Percentiles rank a stretch among this genome's conserved stretches.
These are phyloP conservation scores for Phialophora verrucosa DNA, from an alignment of 2,329 filamentous ascomycete genomes.

Conservation along the genomic window DNA sequence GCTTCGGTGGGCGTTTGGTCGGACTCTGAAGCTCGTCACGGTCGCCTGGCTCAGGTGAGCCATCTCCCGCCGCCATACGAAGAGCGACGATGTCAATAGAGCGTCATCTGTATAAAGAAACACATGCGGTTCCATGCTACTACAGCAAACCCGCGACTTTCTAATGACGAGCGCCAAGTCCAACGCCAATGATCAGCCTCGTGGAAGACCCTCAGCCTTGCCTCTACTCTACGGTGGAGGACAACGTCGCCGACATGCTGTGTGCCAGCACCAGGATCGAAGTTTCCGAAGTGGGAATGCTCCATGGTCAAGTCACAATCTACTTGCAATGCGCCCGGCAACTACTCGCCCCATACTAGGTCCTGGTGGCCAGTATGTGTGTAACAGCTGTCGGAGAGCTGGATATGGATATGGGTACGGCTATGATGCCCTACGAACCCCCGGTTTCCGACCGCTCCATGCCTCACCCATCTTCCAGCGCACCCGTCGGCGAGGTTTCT, in stretches of 20 bases:
- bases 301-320: neutral
- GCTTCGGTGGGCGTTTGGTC: slow-evolving; percentile 8
- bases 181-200: neutral
- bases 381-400: slow-evolving; percentile 44
- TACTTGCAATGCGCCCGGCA: slow-evolving; percentile 19
- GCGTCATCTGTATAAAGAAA: slow-evolving; percentile 25
- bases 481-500: slow-evolving; percentile 66
- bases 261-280: neutral
- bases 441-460: slow-evolving; percentile 46
- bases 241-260: neutral
- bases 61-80: slow-evolving; percentile 41
- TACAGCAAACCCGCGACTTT: slow-evolving; percentile 1
- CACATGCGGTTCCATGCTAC: neutral
- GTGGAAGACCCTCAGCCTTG: slow-evolving; percentile 7
- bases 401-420: slow-evolving; percentile 13
- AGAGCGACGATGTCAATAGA: slow-evolving; percentile 20
- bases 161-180: slow-evolving; percentile 34
- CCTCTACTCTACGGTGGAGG: neutral
- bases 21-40: slow-evolving; percentile 25
- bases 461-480: slow-evolving; percentile 45
- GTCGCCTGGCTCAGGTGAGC: slow-evolving; percentile 39
- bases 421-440: slow-evolving; percentile 40
- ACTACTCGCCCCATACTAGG: slow-evolving; percentile 22
- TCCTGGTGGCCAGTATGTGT: slow-evolving; percentile 35
- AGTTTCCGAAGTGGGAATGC: neutral